A percentile compares a stretch with the other conserved stretches of the same genome.
These are phyloP conservation scores for Fusarium incarnatum DNA, from an alignment of 2,329 filamentous ascomycete genomes.

Conservation along the genomic window DNA sequence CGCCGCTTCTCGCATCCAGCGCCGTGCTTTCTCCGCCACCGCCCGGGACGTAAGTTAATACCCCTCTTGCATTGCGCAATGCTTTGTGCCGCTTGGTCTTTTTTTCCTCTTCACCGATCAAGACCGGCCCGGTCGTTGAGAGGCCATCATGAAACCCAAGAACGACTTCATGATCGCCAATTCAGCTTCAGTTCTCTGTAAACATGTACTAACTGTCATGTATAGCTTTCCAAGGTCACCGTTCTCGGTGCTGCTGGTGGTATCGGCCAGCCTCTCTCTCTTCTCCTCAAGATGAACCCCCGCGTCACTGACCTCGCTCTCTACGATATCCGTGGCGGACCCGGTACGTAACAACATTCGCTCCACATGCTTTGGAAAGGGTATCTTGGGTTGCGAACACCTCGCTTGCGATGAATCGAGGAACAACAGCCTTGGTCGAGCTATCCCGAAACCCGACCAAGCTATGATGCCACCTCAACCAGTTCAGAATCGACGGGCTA, in stretches of 20 bases:
- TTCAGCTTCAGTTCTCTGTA: background rate
- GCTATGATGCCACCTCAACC: constrained; percentile 33
- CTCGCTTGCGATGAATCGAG: background rate
- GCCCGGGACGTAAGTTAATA: constrained; percentile 74
- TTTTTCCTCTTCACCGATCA: constrained; percentile 36
- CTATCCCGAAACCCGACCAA: background rate
- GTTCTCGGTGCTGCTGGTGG: constrained; percentile 97
- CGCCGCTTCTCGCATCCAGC: constrained; percentile 75
- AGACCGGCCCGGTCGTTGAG: constrained; percentile 29
- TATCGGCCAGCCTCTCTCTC: constrained; percentile 97
- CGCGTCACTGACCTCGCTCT: constrained; percentile 92
- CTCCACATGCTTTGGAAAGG: background rate
- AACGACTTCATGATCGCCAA: background rate
- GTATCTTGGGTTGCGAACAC: constrained; percentile 10
- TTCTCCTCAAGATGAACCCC: constrained; percentile 98
- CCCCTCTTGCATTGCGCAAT: constrained; percentile 21
- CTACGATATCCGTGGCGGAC: constrained; percentile 95
- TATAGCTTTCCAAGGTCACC: constrained; percentile 93
- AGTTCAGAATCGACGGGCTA: constrained; percentile 29
- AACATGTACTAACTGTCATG: constrained; percentile 33
- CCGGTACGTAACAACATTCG: constrained; percentile 71
- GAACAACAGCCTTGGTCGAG: background rate
- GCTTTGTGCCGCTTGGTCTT: constrained; percentile 13
- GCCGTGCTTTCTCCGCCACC: constrained; percentile 84
- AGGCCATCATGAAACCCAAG: background rate